Evolutionary conservation across 192 early-diverging fungal genomes (phyloP), one percentile per base, ranked within the genome.

Genomic region (Coemansia sp.): DNA sequence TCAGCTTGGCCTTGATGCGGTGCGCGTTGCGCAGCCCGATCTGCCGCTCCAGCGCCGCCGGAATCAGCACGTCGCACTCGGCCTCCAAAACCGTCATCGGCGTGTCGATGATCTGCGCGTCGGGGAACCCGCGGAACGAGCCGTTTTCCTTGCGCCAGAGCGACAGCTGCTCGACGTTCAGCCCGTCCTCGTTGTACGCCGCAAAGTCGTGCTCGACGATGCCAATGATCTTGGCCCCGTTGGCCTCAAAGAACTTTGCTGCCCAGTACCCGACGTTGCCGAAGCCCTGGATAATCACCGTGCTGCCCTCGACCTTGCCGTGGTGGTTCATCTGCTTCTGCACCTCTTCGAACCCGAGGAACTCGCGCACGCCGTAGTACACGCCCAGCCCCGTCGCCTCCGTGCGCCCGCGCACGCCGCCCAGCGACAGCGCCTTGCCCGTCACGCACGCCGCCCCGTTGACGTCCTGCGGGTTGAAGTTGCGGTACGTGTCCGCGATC

Each of bases 241-340:
- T 89, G 60, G 83, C 80, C 54, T 87, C 75, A 55, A 92, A 91
- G 82, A 91, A 92, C 66, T 90, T 89, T 46, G 88, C 85, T 22
- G 88, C 88, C 77, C 86, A 90, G 79, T 88, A 90, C 35, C 91
- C 91, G 54, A 92, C 91, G 56, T 92, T 92, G 60, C 91, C 91
- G 47, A 92, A 91, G 43, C 91, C 91, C 80, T 92, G 91, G 49
- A 92, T 85, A 60, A 91, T 77, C 31, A 92, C 86, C 18, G 65
- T 81, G 51, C 58, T 72, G 61, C 76, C 91, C 23, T 80, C 61
- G 43, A 92, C 74, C 12, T 77, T 70, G 42, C 83, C 87, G 32
- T 55, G 72, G 45, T 89, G 79, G n/a, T 62, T 62, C 23, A 87
- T 86, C 62, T 80, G 72, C 69, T 86, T 68, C 62, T 91, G 91